Percentiles rank a stretch among this genome's conserved stretches.
Conservation (phyloP, 345 rosid species). For the Syzygium oleosum region DNA sequence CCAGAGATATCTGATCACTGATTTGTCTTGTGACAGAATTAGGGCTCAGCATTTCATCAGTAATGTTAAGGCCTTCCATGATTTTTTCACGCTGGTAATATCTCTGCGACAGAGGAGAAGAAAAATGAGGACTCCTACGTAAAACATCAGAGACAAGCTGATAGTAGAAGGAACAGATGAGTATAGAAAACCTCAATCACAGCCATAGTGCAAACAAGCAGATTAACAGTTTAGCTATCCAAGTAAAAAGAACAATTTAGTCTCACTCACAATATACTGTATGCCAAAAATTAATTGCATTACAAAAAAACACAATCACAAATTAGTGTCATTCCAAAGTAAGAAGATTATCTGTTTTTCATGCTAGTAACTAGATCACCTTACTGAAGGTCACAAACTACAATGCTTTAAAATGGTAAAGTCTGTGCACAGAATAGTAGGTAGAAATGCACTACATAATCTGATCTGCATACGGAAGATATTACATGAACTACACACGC, state of each 20-base stretch:
- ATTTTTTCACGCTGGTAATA: constrained; percentile 39
- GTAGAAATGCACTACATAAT: background rate
- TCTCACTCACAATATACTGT: background rate
- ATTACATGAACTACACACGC: background rate
- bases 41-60: constrained; percentile 74
- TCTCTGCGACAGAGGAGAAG: constrained; percentile 26
- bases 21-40: constrained; percentile 78
- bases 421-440: background rate
- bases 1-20: constrained; percentile 82
- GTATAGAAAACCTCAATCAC: background rate
- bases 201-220: background rate
- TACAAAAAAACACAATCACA: background rate
- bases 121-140: background rate
- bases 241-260: background rate
- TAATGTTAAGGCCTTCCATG: constrained; percentile 61
- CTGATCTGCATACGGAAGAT: background rate
- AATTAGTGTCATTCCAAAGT: background rate
- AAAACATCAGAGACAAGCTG: background rate
- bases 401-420: background rate
- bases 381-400: background rate
- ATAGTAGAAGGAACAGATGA: background rate
- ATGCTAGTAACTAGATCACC: background rate
- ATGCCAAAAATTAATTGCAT: background rate
- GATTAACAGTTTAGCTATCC: background rate
- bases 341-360: background rate